Evolutionary conservation across 2,329 filamentous ascomycete species (phyloP), one percentile per base, ranked within the genome.

Genomic region (Bertia moriformis): DNA sequence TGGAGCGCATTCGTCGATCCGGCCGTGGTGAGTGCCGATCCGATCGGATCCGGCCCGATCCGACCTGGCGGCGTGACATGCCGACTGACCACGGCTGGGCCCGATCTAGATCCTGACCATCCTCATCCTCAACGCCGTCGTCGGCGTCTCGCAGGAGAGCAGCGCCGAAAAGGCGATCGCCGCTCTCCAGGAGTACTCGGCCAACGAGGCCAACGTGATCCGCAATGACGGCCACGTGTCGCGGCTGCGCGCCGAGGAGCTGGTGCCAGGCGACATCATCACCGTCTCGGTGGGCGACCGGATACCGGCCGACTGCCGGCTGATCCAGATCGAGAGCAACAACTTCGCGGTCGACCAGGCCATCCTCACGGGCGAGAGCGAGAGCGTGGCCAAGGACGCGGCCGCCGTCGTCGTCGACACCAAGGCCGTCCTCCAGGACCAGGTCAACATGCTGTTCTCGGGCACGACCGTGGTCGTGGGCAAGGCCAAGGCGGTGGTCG

Each of bases 1-100:
- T 95, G 87, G 87, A 88, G 87, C 46, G 91, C 89, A 24, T 98
- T 98, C 59, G 91, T 98, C 43, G 91, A 98, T 58, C 91, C 91
- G 39, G 75, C 75, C 45, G 91, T 98, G 60, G 86, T 93, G 76
- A 59, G 85, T 78, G 33, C 24, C 35, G 35, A n/a, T n/a, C n/a
- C n/a, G n/a, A n/a, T n/a, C n/a, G n/a, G n/a, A n/a, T n/a, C n/a
- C n/a, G n/a, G n/a, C n/a, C n/a, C n/a, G n/a, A n/a, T n/a, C n/a
- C n/a, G n/a, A n/a, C n/a, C n/a, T n/a, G n/a, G n/a, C n/a, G n/a
- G n/a, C n/a, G n/a, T n/a, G n/a, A n/a, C n/a, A n/a, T n/a, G n/a
- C n/a, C n/a, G n/a, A n/a, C n/a, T n/a, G n/a, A n/a, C n/a, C n/a
- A n/a, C n/a, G n/a, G n/a, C n/a, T n/a, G n/a, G n/a, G n/a, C n/a